Evolutionary conservation across 306 rosid species (phyloP), one percentile per base, ranked within the genome.

Genomic region (Ceratonia siliqua): DNA sequence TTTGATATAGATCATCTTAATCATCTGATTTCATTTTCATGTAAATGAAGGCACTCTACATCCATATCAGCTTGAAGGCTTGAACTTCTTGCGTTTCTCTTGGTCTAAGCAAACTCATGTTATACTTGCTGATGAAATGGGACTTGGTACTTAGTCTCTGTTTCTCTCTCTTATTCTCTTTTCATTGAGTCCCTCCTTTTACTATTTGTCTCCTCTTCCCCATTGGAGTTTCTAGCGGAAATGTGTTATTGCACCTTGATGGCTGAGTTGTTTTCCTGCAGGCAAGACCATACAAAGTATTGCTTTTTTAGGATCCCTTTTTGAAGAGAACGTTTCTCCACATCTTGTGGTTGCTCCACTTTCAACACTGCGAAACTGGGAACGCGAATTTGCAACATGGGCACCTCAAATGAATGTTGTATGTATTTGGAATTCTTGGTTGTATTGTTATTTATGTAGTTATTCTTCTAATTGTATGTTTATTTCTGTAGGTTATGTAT

Each of bases 31-130:
- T 62, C 8, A 35, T 82, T 76, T 84, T 52, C 59, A 73, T 33
- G 77, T 77, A 70, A 77, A 52, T 83, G 76, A 82, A 94, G 99
- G 99, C 78, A 62, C 87, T 25, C 84, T 94, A 42, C 99, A 94
- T 79, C 99, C 99, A 52, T 94, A 94, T 74, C 99, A 94, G 90
- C 99, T 94, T 75, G 99, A 94, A 84, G 99, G 99, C 73, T 83
- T 94, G 89, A 94, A 94, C 85, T 94, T 94, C 86, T 81, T 94
- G 68, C 92, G 98, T 45, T 94, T 83, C 78, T 92, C 99, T 78
- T 94, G 99, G 99, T 94, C 97, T 86, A 94, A 94, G 85, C 96
- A 92, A 81, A 94, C 97, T 68, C 99, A 94, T 72, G 99, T 94
- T 50, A 92, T 94, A 83, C 96, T 94, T 78, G 99, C 99, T 79